Conservation (phyloP, 768 basidiomycete genomes). For the Trametes meyenii region DNA sequence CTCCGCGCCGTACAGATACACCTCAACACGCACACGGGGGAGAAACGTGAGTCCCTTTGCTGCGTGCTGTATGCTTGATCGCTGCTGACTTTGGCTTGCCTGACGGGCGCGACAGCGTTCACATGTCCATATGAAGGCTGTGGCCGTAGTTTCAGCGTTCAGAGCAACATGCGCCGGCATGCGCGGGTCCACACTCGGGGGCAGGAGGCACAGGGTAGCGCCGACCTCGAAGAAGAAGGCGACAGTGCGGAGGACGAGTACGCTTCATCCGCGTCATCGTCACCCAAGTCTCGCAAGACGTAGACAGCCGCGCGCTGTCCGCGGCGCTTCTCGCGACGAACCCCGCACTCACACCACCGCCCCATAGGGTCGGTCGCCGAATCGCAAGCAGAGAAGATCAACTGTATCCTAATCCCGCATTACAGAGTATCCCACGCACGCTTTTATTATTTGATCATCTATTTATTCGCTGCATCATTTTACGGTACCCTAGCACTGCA, state of each 20-base stretch:
- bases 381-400: constrained; percentile 12
- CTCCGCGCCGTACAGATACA: constrained; percentile 59
- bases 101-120: constrained; percentile 55
- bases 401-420: constrained; percentile 11
- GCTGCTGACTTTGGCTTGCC: constrained; percentile 14
- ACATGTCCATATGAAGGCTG: constrained; percentile 74
- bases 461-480: constrained; percentile 20
- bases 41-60: constrained; percentile 64
- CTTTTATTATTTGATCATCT: constrained; percentile 4
- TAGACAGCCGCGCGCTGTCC: neutral
- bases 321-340: neutral
- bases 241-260: constrained; percentile 40
- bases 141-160: constrained; percentile 81
- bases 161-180: constrained; percentile 89
- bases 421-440: constrained; percentile 9
- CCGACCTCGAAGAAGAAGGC: constrained; percentile 45
- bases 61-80: neutral
- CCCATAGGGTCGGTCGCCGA: neutral
- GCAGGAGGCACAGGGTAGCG: constrained; percentile 24
- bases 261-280: constrained; percentile 18
- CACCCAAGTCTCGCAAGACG: constrained; percentile 17
- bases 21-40: constrained; percentile 82
- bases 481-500: constrained; percentile 23
- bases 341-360: neutral
- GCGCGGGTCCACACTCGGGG: constrained; percentile 65